Conservation (phyloP, 2,329 filamentous ascomycete genomes). For the Arthroderma sp. region DNA sequence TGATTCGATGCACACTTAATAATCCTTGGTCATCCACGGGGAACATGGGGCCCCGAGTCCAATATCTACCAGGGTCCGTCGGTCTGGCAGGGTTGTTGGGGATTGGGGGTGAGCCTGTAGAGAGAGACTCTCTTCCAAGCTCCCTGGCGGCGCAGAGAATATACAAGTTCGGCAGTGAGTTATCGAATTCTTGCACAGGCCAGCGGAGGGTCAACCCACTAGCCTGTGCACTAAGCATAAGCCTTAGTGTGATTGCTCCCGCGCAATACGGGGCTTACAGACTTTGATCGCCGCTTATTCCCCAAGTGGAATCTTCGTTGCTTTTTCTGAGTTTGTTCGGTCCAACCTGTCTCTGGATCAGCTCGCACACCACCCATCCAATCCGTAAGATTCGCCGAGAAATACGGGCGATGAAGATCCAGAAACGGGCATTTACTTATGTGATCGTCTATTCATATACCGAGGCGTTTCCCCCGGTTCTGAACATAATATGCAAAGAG, state of each 20-base stretch:
- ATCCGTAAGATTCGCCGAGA: background rate
- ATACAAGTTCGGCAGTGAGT: background rate
- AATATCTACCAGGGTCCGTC: background rate
- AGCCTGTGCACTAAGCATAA: background rate
- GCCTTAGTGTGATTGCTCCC: background rate
- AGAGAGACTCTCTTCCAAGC: background rate
- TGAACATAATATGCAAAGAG: background rate
- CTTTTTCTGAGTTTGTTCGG: constrained; percentile 3
- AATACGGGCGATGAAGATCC: background rate
- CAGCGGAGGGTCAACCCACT: background rate
- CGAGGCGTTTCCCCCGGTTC: background rate
- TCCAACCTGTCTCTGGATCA: background rate
- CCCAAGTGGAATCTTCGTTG: background rate
- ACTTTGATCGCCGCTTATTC: background rate
- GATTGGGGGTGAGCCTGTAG: background rate
- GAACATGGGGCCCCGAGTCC: background rate
- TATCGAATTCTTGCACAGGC: background rate
- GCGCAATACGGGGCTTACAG: constrained; percentile 1
- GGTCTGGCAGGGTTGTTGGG: background rate
- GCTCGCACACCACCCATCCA: background rate
- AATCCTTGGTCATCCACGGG: background rate
- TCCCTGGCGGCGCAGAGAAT: background rate
- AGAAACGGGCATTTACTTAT: background rate
- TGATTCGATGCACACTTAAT: background rate
- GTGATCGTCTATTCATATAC: background rate